Conservation (phyloP, 139 green algal species). For the Ulvella scutata region DNA sequence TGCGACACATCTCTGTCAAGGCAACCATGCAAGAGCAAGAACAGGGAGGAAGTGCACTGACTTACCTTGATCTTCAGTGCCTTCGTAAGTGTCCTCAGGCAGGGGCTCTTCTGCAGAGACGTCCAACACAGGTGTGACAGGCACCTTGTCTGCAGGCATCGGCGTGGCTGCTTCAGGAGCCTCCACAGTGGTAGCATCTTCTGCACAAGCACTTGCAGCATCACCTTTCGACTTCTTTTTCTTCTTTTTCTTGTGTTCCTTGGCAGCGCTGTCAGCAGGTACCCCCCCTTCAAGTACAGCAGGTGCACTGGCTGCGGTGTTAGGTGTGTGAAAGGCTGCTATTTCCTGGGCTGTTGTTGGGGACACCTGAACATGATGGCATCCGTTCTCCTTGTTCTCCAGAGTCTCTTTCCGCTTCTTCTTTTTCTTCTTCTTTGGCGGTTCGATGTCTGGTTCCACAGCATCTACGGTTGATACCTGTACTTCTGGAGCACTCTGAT, state of each 20-base stretch:
- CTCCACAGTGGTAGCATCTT: neutral
- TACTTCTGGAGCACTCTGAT: neutral
- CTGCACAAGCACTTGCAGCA: neutral
- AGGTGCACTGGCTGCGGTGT: neutral
- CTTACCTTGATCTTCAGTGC: too few relatives aligned
- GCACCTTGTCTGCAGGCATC: neutral
- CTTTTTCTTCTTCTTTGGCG: slow-evolving; percentile 16
- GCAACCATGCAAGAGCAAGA: too few relatives aligned
- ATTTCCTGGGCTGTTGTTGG: neutral
- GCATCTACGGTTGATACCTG: slow-evolving; percentile 1
- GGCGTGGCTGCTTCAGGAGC: neutral
- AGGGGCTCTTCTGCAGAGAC: too few relatives aligned
- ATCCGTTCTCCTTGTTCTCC: neutral
- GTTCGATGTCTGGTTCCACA: slow-evolving; percentile 7
- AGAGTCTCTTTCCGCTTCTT: slow-evolving; percentile 9
- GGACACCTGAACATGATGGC: neutral
- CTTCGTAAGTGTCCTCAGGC: too few relatives aligned
- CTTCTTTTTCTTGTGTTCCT: neutral
- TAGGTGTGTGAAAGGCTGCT: neutral
- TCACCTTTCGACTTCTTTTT: neutral
- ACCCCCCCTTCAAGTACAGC: neutral
- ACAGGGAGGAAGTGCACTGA: too few relatives aligned
- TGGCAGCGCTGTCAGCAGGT: neutral
- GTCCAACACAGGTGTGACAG: too few relatives aligned
- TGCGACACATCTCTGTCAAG: too few relatives aligned